A percentile compares a stretch with the other conserved stretches of the same genome.
Conservation (phyloP, 176 grass and related monocot species). For the Rhipidocladum racemiflorum region DNA sequence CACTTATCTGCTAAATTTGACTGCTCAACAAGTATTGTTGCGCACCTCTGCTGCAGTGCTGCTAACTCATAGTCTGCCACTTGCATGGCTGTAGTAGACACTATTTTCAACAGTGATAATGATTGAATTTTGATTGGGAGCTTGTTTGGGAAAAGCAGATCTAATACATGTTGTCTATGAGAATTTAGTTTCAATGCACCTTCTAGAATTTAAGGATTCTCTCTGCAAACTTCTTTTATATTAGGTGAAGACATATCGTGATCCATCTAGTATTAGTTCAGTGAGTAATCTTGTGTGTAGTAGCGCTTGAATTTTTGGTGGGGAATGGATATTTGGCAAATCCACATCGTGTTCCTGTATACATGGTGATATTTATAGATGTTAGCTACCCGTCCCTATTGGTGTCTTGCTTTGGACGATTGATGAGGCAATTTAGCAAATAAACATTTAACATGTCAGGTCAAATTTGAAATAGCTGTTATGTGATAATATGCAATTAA, state of each 20-base stretch:
- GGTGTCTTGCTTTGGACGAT: background rate
- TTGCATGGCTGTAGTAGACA: background rate
- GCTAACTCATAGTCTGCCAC: background rate
- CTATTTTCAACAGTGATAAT: background rate
- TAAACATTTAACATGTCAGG: background rate
- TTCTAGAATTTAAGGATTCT: background rate
- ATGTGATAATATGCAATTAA: background rate
- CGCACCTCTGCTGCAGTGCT: background rate
- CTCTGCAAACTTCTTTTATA: background rate
- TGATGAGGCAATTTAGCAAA: background rate
- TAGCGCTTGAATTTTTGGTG: background rate
- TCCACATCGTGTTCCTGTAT: background rate
- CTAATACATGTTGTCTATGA: background rate
- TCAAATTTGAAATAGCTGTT: background rate
- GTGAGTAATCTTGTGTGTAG: background rate
- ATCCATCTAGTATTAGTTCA: background rate
- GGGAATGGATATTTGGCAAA: conserved; percentile 1
- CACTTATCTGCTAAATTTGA: background rate
- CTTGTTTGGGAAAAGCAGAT: background rate
- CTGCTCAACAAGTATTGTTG: background rate
- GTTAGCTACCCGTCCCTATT: background rate
- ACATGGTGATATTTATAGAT: background rate
- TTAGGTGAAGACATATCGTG: background rate
- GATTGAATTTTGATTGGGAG: background rate
- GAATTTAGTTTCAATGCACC: background rate